Evolutionary conservation across 140 eudicot genomes (phyloP).

Genomic region (Senecio squalidus): DNA sequence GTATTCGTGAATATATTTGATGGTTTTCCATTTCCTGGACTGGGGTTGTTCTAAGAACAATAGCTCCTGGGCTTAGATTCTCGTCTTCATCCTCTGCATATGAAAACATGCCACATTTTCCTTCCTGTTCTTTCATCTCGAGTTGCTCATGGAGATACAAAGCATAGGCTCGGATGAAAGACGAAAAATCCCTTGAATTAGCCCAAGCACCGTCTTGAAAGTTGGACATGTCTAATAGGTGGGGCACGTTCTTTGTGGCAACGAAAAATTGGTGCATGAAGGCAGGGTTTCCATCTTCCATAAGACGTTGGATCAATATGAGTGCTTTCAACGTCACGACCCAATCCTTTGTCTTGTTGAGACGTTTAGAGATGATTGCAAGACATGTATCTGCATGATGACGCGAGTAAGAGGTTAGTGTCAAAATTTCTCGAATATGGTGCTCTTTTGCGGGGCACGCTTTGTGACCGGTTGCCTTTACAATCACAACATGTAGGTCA

Average conservation of each 20-base stretch:
- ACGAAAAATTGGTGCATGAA: slow-evolving; percentile 67
- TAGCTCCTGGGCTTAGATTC: slow-evolving; percentile 8
- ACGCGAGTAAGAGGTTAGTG: slow-evolving; percentile 48
- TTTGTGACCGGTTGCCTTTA: slow-evolving; percentile 77
- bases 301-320: slow-evolving; percentile 65
- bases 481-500: slow-evolving; percentile 75
- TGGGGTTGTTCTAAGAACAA: no score
- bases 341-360: slow-evolving; percentile 79
- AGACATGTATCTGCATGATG: slow-evolving; percentile 49
- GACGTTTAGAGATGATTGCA: slow-evolving; percentile 49
- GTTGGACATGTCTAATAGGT: slow-evolving; percentile 62
- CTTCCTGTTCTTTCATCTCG: slow-evolving; percentile 60
- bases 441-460: slow-evolving; percentile 62
- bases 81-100: slow-evolving; percentile 31
- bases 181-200: slow-evolving; percentile 70
- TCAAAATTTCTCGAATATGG: slow-evolving; percentile 50
- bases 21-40: no score
- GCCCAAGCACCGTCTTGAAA: slow-evolving; percentile 47
- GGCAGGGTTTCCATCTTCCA: slow-evolving; percentile 51
- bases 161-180: slow-evolving; percentile 60
- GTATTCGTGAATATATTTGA: no score
- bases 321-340: slow-evolving; percentile 68
- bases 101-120: slow-evolving; percentile 23
- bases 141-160: slow-evolving; percentile 61
- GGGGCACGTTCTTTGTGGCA: slow-evolving; percentile 68